Conservation (phyloP, 176 grass and related monocot species). For the Saccharum officinarum region DNA sequence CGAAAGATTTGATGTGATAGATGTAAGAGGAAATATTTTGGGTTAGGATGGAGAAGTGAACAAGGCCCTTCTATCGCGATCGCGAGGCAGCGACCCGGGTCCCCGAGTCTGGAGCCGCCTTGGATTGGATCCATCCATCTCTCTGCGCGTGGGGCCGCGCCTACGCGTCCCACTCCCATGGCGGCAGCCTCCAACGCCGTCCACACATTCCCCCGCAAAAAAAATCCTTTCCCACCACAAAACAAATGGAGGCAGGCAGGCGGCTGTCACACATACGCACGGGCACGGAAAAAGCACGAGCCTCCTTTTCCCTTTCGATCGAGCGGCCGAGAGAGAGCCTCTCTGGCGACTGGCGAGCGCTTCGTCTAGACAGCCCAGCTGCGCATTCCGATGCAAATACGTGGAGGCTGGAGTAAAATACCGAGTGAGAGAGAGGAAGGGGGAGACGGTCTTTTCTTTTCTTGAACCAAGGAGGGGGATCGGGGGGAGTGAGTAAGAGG, state of each 20-base stretch:
- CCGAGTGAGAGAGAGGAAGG: not conserved
- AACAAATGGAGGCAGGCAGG: not conserved
- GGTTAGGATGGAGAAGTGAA: too few relatives aligned
- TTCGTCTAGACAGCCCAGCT: not conserved
- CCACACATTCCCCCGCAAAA: slow-evolving; percentile 23
- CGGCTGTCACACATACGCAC: not conserved
- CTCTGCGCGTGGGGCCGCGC: not conserved
- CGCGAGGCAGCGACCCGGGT: not conserved
- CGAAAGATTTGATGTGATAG: too few relatives aligned
- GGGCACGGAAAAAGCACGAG: slow-evolving; percentile 24
- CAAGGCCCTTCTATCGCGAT: not conserved
- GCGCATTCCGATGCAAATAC: slow-evolving; percentile 21
- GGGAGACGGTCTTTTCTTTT: slow-evolving; percentile 1
- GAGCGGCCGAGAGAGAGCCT: slow-evolving; percentile 6
- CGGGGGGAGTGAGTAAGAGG: not conserved
- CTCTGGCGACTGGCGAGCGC: not conserved
- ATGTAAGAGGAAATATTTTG: too few relatives aligned
- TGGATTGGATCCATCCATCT: not conserved
- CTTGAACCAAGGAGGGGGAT: slow-evolving; percentile 16
- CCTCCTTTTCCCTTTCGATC: slow-evolving; percentile 1
- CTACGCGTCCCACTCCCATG: not conserved
- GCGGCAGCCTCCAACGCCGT: not conserved
- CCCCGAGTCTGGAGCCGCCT: not conserved
- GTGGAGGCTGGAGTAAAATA: slow-evolving; percentile 14
- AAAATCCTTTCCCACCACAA: not conserved